Evolutionary conservation across 2,329 filamentous ascomycete species (phyloP), one percentile per base, ranked within the genome.

Genomic region (Colletotrichum cordylinicola): DNA sequence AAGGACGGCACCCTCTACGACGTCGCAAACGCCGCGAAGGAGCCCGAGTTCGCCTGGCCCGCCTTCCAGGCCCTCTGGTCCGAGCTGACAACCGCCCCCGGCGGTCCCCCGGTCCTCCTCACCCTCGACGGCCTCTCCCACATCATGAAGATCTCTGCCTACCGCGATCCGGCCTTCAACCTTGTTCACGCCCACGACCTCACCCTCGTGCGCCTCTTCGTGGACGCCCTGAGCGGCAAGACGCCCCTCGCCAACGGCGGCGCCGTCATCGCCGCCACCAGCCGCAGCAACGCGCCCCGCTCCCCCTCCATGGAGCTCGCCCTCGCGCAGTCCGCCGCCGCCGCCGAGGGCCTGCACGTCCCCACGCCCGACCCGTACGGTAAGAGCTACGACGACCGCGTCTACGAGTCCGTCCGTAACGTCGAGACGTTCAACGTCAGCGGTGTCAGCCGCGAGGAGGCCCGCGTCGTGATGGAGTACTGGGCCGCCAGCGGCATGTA

Each of bases 111-210:
- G 18, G 88, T 98, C 74, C 88, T 98, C 66, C 89, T 98, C 79
- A 87, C 93, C 58, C 86, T 98, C 67, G 97, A 99, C 82, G 93
- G 93, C 68, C 88, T 98, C 43, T 89, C 92, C 70, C 94, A 97
- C 86, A 91, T 96, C 85, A 98, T 98, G 94, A 90, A 90, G 79
- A 82, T 92, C 48, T 95, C 93, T 77, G 91, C 91, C 60, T 99
- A 98, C 88, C 91, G 93, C 78, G 91, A 91, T 77, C 88, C 93
- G 2, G 88, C 94, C 29, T 94, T 91, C 80, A 90, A 95, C 77
- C 89, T 88, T 16, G 94, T 99, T 78, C 97, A 99, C 87, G 90
- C 96, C 33, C 95, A 98, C 85, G 94, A 98, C 81, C 90, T 99
- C 35, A 88, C 91, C 29, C 88, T 98, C 27, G 88, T 98, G 68